phyloP scores from a whole-genome alignment of 257 asterid species.

The Jasminum sambac region DNA sequence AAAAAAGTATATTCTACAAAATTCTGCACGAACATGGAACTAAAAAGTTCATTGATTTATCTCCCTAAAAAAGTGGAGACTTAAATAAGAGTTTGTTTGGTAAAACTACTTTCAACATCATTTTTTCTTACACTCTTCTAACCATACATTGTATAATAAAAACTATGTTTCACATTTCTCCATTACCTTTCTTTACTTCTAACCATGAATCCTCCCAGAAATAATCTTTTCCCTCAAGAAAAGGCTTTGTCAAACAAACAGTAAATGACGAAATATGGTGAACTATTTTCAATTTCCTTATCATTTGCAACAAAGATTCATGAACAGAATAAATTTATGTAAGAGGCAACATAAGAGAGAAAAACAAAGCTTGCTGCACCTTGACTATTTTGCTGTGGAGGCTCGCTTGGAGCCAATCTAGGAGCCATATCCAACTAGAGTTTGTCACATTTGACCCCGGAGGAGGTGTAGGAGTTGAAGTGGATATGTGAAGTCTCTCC shows the following conservation, averaged over 20 bases:
- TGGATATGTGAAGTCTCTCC: conserved; percentile 69
- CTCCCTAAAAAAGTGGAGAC: neutral
- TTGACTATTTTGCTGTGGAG: conserved; percentile 44
- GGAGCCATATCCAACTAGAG: conserved; percentile 53
- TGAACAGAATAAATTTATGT: conserved; percentile 15
- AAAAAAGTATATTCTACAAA: neutral
- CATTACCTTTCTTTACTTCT: too few species aligned
- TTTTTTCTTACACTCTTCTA: too few species aligned
- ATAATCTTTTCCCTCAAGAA: too few species aligned
- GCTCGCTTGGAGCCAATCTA: conserved; percentile 52
- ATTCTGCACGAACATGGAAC: neutral
- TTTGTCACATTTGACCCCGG: conserved; percentile 32
- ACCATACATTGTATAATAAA: too few species aligned
- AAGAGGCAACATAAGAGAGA: conserved; percentile 20
- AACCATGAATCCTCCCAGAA: too few species aligned
- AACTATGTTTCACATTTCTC: too few species aligned
- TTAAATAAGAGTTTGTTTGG: neutral
- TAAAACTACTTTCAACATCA: too few species aligned
- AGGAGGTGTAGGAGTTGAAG: conserved; percentile 56
- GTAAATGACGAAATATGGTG: neutral
- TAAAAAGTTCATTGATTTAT: neutral
- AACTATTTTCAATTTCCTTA: neutral
- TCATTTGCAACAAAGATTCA: neutral
- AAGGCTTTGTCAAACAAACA: too few species aligned
- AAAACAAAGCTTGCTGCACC: conserved; percentile 39